Conservation (phyloP, 169 alveolate species). For the Plasmodium gallinaceum region DNA sequence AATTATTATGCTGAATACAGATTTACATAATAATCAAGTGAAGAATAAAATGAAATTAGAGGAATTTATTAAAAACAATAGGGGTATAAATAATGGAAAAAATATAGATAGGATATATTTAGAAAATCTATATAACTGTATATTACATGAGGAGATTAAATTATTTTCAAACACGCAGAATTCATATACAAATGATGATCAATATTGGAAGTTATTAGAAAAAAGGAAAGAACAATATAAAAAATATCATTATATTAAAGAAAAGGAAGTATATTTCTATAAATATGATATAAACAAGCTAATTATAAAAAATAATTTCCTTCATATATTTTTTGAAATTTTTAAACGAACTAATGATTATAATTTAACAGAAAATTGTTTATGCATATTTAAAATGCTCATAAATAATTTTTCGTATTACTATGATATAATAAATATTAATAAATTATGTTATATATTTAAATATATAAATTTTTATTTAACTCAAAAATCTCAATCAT, state of each 20-base stretch:
- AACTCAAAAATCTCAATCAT: slow-evolving; percentile 70
- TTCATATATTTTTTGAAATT: slow-evolving; percentile 65
- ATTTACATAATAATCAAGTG: slow-evolving; percentile 91
- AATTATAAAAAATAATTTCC: slow-evolving; percentile 52
- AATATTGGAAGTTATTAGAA: slow-evolving; percentile 70
- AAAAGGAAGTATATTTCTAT: slow-evolving; percentile 29
- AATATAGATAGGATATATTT: slow-evolving; percentile 86
- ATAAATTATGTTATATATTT: slow-evolving; percentile 60
- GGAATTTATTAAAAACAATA: slow-evolving; percentile 91
- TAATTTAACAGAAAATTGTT: slow-evolving; percentile 62
- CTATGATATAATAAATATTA: slow-evolving; percentile 54
- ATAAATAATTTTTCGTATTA: slow-evolving; percentile 64
- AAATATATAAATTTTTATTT: slow-evolving; percentile 64
- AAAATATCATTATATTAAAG: slow-evolving; percentile 51
- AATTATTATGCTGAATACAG: slow-evolving; percentile 93
- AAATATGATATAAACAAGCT: slow-evolving; percentile 65
- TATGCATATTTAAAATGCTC: slow-evolving; percentile 54
- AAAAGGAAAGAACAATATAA: slow-evolving; percentile 61
- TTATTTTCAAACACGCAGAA: slow-evolving; percentile 50
- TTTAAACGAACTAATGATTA: slow-evolving; percentile 52
- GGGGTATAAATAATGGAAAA: slow-evolving; percentile 92
- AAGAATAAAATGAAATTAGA: slow-evolving; percentile 91
- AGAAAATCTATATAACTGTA: slow-evolving; percentile 82
- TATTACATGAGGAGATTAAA: slow-evolving; percentile 82
- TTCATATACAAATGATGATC: slow-evolving; percentile 75